Evolutionary conservation across 2,329 filamentous ascomycete species (phyloP).

Genomic region (Colletotrichum musicola): DNA sequence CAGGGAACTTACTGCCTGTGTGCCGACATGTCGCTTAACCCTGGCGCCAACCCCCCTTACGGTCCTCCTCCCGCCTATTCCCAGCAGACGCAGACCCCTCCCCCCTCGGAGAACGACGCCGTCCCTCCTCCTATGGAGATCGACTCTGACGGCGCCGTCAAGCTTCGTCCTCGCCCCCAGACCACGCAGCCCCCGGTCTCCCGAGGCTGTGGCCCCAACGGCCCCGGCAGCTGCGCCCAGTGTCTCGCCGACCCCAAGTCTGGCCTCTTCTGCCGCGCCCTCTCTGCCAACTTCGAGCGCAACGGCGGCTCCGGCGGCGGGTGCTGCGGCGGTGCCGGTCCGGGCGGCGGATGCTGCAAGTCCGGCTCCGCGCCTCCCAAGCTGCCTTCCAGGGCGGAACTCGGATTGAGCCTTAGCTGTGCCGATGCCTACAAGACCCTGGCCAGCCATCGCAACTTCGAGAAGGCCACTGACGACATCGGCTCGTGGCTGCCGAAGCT

Average conservation of each 20-base stretch:
- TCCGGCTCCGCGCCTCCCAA: conserved; percentile 50
- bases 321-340: conserved; percentile 72
- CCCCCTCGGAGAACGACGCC: conserved; percentile 72
- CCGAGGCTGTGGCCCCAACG: conserved; percentile 71
- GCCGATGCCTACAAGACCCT: conserved; percentile 85
- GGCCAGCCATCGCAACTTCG: conserved; percentile 81
- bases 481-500: conserved; percentile 82
- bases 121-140: conserved; percentile 67
- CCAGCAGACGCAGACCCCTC: conserved; percentile 65
- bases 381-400: conserved; percentile 48
- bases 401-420: conserved; percentile 74
- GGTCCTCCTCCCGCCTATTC: conserved; percentile 43
- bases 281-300: conserved; percentile 74
- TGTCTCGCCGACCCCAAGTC: conserved; percentile 83
- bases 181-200: conserved; percentile 46
- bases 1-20: conserved; percentile 87
- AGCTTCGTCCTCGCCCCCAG: conserved; percentile 60
- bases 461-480: conserved; percentile 79
- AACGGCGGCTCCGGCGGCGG: conserved; percentile 51
- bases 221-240: conserved; percentile 83
- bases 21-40: conserved; percentile 65
- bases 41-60: conserved; percentile 25
- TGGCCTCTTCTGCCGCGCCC: conserved; percentile 84
- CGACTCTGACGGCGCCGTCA: conserved; percentile 71
- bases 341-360: conserved; percentile 76